phyloP scores from a whole-genome alignment of 2,329 filamentous ascomycete species.

The Colletotrichum australisinense region DNA sequence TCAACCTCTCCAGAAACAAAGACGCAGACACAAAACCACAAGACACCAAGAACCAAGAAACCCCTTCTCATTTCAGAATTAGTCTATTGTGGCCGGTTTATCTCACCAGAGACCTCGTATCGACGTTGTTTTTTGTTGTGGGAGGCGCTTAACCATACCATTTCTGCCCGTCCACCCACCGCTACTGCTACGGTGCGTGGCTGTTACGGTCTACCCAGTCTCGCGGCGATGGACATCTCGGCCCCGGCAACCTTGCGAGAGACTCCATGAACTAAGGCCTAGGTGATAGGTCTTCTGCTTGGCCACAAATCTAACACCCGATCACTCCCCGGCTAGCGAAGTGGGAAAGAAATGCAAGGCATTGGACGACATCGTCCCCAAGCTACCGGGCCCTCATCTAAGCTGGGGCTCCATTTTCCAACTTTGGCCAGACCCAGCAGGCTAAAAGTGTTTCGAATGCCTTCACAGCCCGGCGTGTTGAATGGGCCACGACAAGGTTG shows the following conservation, averaged over 20 bases:
- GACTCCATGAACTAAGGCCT: not conserved
- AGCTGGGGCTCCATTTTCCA: not conserved
- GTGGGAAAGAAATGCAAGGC: not conserved
- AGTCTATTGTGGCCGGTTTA: not conserved
- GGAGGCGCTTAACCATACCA: conserved; percentile 31
- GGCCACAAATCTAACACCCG: not conserved
- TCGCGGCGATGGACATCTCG: not conserved
- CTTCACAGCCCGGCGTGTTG: conserved; percentile 27
- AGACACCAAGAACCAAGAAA: not conserved
- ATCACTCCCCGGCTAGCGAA: not conserved
- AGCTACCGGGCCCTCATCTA: conserved; percentile 19
- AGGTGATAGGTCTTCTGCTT: not conserved
- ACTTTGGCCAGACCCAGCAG: conserved; percentile 7
- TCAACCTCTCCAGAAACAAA: conserved; percentile 26
- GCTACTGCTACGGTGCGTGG: no score
- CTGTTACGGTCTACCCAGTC: not conserved
- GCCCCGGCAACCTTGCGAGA: not conserved
- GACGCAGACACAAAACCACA: not conserved
- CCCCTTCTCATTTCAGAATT: not conserved
- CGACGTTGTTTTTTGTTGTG: not conserved
- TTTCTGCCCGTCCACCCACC: not conserved
- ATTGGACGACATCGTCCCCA: conserved; percentile 27
- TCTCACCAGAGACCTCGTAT: conserved; percentile 21
- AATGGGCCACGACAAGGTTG: conserved; percentile 22
- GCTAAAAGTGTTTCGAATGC: conserved; percentile 28